A percentile compares a stretch with the other conserved stretches of the same genome.
phyloP scores from a whole-genome alignment of 352 stramenopile genomes.

The Phytopythium mirpurense region DNA sequence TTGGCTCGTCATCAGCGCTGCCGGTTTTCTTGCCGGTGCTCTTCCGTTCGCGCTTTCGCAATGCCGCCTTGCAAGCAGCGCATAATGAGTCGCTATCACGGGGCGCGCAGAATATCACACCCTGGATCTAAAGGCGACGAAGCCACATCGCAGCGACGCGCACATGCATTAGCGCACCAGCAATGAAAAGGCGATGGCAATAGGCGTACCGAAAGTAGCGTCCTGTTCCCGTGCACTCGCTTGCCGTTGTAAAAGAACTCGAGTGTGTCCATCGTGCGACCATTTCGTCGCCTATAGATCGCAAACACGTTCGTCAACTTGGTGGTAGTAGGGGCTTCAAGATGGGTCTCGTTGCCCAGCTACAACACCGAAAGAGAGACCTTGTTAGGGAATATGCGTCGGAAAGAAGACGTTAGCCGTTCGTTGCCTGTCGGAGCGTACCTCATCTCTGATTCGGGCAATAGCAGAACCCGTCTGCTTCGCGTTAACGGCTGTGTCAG shows the following conservation, averaged over 20 bases:
- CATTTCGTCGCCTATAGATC: neutral
- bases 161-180: neutral
- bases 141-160: neutral
- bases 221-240: neutral
- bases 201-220: neutral
- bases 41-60: neutral
- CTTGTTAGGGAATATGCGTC: no score
- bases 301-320: neutral
- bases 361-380: no score
- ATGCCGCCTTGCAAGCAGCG: neutral
- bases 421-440: no score
- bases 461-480: neutral
- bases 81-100: neutral
- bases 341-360: neutral
- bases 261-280: neutral
- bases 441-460: neutral
- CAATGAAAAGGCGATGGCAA: neutral
- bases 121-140: neutral
- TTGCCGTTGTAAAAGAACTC: neutral
- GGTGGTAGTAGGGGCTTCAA: neutral
- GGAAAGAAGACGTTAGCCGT: no score
- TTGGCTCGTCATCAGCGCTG: neutral
- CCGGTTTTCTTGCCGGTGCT: no score
- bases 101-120: neutral
- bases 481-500: no score